phyloP scores from a whole-genome alignment of 1,284 basidiomycete species.

The Sporisorium graminicola region DNA sequence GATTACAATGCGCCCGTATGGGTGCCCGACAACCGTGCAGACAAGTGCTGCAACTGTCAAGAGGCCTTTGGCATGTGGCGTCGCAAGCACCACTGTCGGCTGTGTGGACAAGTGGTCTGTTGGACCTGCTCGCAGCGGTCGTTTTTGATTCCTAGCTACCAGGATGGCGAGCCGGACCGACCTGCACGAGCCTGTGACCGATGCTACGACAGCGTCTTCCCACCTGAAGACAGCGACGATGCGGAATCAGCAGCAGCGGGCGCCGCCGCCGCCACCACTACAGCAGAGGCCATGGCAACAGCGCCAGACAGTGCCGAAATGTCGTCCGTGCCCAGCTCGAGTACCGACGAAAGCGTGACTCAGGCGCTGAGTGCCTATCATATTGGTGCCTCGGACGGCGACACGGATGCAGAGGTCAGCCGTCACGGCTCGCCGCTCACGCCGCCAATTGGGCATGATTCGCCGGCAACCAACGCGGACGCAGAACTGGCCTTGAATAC shows the following conservation, averaged over 20 bases:
- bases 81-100: conserved; percentile 86
- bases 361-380: conserved; percentile 20
- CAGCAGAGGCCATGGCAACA: not conserved
- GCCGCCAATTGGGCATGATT: conserved; percentile 21
- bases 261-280: conserved; percentile 1
- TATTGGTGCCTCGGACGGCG: conserved; percentile 15
- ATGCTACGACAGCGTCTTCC: conserved; percentile 87
- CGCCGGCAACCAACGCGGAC: conserved; percentile 1
- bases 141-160: conserved; percentile 62
- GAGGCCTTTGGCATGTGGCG: conserved; percentile 83
- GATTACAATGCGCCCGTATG: conserved; percentile 91
- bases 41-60: conserved; percentile 85
- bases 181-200: conserved; percentile 84
- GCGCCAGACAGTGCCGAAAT: conserved; percentile 36
- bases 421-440: conserved; percentile 36
- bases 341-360: conserved; percentile 38
- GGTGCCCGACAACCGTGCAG: conserved; percentile 86
- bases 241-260: conserved; percentile 6
- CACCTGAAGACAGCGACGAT: conserved; percentile 39
- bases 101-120: conserved; percentile 90
- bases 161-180: conserved; percentile 71
- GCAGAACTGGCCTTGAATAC: conserved; percentile 5
- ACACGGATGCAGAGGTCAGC: conserved; percentile 25
- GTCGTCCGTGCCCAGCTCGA: conserved; percentile 33
- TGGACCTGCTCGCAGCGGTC: conserved; percentile 74